Evolutionary conservation across 202 grass and related monocot species (phyloP).

Genomic region (Hordeum pubiflorum): DNA sequence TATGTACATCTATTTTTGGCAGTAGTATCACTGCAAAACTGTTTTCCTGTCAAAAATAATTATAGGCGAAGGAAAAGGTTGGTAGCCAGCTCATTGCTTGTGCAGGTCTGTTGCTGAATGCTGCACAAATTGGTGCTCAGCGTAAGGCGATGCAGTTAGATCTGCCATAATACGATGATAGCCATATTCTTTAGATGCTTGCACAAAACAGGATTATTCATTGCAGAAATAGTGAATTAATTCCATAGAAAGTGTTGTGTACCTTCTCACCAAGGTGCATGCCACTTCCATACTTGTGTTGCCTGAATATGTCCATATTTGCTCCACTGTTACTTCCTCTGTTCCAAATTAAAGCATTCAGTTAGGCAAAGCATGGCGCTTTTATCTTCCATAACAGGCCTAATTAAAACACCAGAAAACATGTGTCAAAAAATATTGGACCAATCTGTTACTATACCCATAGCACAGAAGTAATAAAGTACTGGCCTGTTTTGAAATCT

Average conservation of each 20-base stretch:
- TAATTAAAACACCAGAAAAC: background rate
- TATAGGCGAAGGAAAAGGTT: background rate
- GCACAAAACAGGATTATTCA: background rate
- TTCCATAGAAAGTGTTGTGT: background rate
- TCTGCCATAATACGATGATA: background rate
- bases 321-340: background rate
- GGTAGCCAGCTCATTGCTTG: constrained; percentile 8
- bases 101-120: constrained; percentile 1
- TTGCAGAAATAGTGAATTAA: background rate
- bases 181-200: background rate
- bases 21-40: background rate
- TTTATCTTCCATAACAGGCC: background rate
- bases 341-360: background rate
- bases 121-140: background rate
- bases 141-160: background rate
- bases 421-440: background rate
- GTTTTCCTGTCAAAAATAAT: background rate
- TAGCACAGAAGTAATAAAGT: background rate
- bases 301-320: background rate
- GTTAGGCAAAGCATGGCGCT: background rate
- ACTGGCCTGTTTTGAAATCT: background rate
- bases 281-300: background rate
- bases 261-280: background rate
- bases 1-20: background rate
- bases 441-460: background rate